phyloP scores from a whole-genome alignment of 371 early-diverging fungal species.

The Mucor ambiguus region DNA sequence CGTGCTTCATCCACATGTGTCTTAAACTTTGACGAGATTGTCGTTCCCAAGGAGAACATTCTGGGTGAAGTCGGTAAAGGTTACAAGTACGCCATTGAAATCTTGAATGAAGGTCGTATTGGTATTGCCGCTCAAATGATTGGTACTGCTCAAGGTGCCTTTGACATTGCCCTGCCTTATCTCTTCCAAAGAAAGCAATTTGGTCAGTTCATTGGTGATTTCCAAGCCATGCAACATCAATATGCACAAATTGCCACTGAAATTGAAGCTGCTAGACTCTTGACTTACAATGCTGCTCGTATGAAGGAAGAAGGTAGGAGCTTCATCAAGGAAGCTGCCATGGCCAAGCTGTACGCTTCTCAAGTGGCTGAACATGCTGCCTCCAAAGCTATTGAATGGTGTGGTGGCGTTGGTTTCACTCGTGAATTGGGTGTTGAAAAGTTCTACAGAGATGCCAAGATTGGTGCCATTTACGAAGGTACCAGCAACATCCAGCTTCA shows the following conservation, averaged over 20 bases:
- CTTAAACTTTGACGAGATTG: conserved; percentile 91
- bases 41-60: conserved; percentile 86
- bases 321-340: conserved; percentile 96
- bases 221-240: conserved; percentile 98
- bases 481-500: conserved; percentile 97
- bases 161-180: conserved; percentile 90
- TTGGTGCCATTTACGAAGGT: conserved; percentile 85
- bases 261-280: conserved; percentile 93
- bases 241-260: conserved; percentile 94
- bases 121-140: conserved; percentile 99
- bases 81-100: conserved; percentile 98
- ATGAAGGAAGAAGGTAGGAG: conserved; percentile 91
- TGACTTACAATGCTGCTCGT: conserved; percentile 98
- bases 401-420: conserved; percentile 97
- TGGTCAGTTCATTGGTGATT: conserved; percentile 82
- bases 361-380: conserved; percentile 95
- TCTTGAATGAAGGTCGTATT: conserved; percentile 98
- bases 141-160: conserved; percentile 95
- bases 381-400: conserved; percentile 94
- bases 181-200: conserved; percentile 96
- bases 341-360: conserved; percentile 95
- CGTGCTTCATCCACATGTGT: conserved; percentile 95
- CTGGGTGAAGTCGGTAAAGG: conserved; percentile 95
- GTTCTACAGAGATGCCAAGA: conserved; percentile 97
- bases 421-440: conserved; percentile 81